Base-by-base conservation (phyloP, 805 yeast genomes). In the Dipodascopsis tothii region DNA sequence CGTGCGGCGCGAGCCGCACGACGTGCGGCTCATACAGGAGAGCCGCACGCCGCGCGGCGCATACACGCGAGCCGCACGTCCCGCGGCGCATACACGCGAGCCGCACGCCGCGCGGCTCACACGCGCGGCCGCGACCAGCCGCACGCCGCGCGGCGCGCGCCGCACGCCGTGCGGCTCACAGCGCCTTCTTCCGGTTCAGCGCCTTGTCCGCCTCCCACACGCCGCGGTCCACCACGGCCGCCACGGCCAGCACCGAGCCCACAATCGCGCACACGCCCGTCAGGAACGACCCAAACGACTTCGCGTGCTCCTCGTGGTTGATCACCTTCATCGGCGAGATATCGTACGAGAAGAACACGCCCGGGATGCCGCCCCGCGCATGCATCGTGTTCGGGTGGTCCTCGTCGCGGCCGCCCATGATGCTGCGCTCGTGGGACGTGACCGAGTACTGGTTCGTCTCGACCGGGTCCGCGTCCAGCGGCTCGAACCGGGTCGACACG, bases 201-300 rank as follows among this genome's bases (percentile, higher is more conserved):
- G 81, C 84, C 62, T 77, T 77, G 60, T 87, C 88, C 1, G 95
- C 95, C 9, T 84, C 90, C 76, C 84, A 87, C 3, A 87, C 82
- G 2, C 94, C 79, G 47, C 86, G 75, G 62, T 92, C 98, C 37
- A 88, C 63, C 30, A 88, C 77, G 0, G 96, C 81, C 6, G 95
- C 97, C 21, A 90, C 87, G 21, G 96, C 88, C 46, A 92, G 69
- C 7, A 92, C 87, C 38, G 97, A 96, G 6, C 96, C 97, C 33
- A 90, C 73, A 5, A 94, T 85, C 44, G 95, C 82, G 53, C 92
- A 77, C 21, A 84, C 84, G 28, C 88, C 86, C 46, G 87, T 67
- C 21, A 86, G 57, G 60, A 88, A 87, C 1, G 87, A 84, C 23
- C 88, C 80, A 80, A 92, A 83, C 1, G 92, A 73, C 60, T 80